Evolutionary conservation across 1,139 yeast species (phyloP).

Genomic region (Candida sanyaensis): DNA sequence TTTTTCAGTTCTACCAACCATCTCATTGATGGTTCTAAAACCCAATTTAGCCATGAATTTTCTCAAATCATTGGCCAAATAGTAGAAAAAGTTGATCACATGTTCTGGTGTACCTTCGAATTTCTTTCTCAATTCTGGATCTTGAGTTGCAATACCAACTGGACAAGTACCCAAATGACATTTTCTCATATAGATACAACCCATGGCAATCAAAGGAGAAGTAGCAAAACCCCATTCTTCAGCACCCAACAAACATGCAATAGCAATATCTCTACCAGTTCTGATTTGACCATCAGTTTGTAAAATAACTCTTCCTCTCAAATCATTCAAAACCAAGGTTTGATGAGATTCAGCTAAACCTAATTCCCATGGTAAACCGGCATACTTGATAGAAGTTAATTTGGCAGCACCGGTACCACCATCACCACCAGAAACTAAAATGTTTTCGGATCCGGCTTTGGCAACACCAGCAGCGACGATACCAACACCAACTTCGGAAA

Average conservation of each 20-base stretch:
- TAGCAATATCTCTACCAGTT: constrained; percentile 95
- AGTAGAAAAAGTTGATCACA: constrained; percentile 95
- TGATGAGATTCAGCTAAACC: constrained; percentile 99
- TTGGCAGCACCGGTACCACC: constrained; percentile 99
- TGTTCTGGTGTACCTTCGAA: constrained; percentile 98
- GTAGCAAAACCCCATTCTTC: constrained; percentile 99
- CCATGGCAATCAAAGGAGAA: constrained; percentile 95
- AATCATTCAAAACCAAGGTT: constrained; percentile 91
- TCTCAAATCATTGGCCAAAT: constrained; percentile 89
- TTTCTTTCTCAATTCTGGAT: constrained; percentile 88
- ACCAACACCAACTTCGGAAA: constrained; percentile 98
- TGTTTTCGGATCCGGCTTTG: constrained; percentile 97
- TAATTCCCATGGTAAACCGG: constrained; percentile 98
- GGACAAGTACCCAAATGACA: constrained; percentile 95
- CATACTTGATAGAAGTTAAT: constrained; percentile 95
- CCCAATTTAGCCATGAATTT: constrained; percentile 93
- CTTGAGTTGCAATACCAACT: constrained; percentile 98
- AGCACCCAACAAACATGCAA: constrained; percentile 95
- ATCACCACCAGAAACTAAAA: constrained; percentile 94
- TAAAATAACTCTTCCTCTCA: constrained; percentile 91
- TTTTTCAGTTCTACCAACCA: constrained; percentile 97
- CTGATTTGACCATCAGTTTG: constrained; percentile 98
- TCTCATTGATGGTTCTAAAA: constrained; percentile 92
- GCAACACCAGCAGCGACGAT: constrained; percentile 99
- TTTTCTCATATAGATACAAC: constrained; percentile 94